Conservation (phyloP, 2,329 filamentous ascomycete species). For the Knufia fluminis region DNA sequence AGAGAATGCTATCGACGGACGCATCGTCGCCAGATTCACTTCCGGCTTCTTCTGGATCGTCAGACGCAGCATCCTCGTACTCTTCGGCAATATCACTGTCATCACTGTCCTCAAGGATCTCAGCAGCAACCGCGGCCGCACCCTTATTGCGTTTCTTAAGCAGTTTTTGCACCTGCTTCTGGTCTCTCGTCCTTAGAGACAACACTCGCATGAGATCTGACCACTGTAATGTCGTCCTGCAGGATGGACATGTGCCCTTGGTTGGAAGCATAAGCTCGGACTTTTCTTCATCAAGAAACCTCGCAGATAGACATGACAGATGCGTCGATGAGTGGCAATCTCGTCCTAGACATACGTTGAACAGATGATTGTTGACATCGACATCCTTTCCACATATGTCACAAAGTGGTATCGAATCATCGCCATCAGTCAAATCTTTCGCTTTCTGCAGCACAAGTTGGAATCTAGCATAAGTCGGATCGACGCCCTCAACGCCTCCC, state of each 20-base stretch:
- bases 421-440: slow-evolving; percentile 31
- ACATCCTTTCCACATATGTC: slow-evolving; percentile 40
- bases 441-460: slow-evolving; percentile 46
- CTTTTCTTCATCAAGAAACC: slow-evolving; percentile 39
- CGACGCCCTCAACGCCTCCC: slow-evolving; percentile 37
- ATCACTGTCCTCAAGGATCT: slow-evolving; percentile 14
- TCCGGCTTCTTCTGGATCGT: slow-evolving; percentile 18
- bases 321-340: slow-evolving; percentile 45
- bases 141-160: slow-evolving; percentile 45
- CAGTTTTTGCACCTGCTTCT: slow-evolving; percentile 60
- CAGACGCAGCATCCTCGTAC: slow-evolving; percentile 14
- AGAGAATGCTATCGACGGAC: slow-evolving; percentile 22
- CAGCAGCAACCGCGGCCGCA: slow-evolving; percentile 26
- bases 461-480: slow-evolving; percentile 44
- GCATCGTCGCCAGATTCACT: slow-evolving; percentile 23
- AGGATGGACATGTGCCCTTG: slow-evolving; percentile 62
- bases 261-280: slow-evolving; percentile 52
- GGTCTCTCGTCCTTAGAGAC: slow-evolving; percentile 61
- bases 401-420: slow-evolving; percentile 34
- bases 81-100: slow-evolving; percentile 16
- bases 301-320: slow-evolving; percentile 45
- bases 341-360: slow-evolving; percentile 43
- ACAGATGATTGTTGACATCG: slow-evolving; percentile 31
- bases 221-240: slow-evolving; percentile 58
- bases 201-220: slow-evolving; percentile 72